A percentile compares a stretch with the other conserved stretches of the same genome.
Evolutionary conservation across 148 eudicot species (phyloP).

Genomic region (Chenopodium album): DNA sequence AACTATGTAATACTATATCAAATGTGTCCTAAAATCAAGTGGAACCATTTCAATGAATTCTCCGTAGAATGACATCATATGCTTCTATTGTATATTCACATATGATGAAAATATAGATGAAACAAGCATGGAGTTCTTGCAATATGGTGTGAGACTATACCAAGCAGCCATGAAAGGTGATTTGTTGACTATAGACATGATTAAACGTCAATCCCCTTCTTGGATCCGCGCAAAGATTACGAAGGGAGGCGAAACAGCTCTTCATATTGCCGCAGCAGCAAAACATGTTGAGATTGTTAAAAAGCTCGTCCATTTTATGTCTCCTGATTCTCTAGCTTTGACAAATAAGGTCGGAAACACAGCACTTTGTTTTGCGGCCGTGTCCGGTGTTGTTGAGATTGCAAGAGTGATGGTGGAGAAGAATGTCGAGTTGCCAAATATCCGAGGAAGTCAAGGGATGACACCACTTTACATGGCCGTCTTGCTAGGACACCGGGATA

Average conservation of each 20-base stretch:
- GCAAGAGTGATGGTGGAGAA: conserved; percentile 20
- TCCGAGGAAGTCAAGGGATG: conserved; percentile 28
- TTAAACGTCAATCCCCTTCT: neutral
- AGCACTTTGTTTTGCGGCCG: conserved; percentile 27
- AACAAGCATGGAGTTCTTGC: conserved; percentile 11
- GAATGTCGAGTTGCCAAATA: conserved; percentile 17
- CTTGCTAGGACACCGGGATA: conserved; percentile 20
- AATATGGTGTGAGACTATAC: conserved; percentile 11
- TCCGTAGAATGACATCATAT: no score
- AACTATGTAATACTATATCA: no score
- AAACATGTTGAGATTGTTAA: conserved; percentile 20
- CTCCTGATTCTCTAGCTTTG: neutral
- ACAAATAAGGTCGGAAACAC: conserved; percentile 21
- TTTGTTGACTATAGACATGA: neutral
- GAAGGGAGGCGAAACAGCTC: conserved; percentile 22
- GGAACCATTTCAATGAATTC: no score
- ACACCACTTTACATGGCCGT: conserved; percentile 28
- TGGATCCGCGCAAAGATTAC: conserved; percentile 19
- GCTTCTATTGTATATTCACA: no score
- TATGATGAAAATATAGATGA: conserved; percentile 4
- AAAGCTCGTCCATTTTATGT: neutral
- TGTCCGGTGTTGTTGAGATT: conserved; percentile 26
- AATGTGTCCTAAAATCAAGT: no score
- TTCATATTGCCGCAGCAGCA: conserved; percentile 28
- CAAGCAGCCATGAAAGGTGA: conserved; percentile 22